Conservation (phyloP, 2,329 filamentous ascomycete species). For the Colletotrichum falcatum region DNA sequence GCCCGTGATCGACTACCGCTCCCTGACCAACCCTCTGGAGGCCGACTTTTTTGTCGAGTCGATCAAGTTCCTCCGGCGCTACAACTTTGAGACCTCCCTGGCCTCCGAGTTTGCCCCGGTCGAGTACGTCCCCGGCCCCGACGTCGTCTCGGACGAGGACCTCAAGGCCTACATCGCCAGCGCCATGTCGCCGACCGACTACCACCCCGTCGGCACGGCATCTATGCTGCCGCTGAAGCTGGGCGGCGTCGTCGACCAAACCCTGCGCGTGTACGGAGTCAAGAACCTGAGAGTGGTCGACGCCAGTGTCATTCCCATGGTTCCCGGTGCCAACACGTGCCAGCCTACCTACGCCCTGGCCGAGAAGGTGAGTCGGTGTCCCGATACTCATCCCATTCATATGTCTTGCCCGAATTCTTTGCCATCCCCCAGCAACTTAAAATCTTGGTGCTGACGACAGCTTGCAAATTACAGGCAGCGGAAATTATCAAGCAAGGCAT, state of each 20-base stretch:
- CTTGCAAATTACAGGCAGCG: conserved; percentile 3
- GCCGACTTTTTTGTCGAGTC: conserved; percentile 53
- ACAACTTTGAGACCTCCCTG: conserved; percentile 52
- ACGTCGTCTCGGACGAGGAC: conserved; percentile 50
- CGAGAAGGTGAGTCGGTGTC: conserved; percentile 44
- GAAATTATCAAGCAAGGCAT: conserved; percentile 31
- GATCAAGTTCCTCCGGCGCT: conserved; percentile 52
- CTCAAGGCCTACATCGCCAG: conserved; percentile 44
- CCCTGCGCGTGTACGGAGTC: conserved; percentile 48
- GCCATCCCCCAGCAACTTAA: neutral
- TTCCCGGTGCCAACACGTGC: conserved; percentile 48
- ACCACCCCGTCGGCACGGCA: conserved; percentile 61
- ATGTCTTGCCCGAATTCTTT: neutral
- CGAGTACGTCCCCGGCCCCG: conserved; percentile 49
- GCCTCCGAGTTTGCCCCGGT: conserved; percentile 48
- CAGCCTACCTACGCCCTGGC: conserved; percentile 53
- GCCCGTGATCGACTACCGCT: conserved; percentile 54
- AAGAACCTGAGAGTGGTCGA: conserved; percentile 46
- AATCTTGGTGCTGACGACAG: neutral
- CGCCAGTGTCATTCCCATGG: conserved; percentile 48
- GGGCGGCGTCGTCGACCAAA: conserved; percentile 49
- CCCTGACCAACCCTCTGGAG: conserved; percentile 54
- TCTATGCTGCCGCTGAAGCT: conserved; percentile 60
- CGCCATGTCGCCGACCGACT: conserved; percentile 45
- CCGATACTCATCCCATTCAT: no score